These are phyloP conservation scores for Eucalyptus caleyi DNA, from an alignment of 345 rosid species.

Conservation along the genomic window DNA sequence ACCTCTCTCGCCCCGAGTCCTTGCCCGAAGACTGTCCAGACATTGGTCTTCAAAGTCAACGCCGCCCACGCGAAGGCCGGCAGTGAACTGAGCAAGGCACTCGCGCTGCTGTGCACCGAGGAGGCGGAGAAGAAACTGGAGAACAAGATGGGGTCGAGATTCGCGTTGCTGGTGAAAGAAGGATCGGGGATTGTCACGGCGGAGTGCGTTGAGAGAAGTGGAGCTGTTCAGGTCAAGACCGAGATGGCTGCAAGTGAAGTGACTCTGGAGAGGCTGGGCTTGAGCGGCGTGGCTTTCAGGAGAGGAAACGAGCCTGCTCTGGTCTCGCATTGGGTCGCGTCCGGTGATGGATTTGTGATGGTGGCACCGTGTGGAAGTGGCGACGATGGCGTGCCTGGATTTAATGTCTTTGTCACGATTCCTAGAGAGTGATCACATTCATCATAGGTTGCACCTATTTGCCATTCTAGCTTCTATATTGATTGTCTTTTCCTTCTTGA, in stretches of 20 bases:
- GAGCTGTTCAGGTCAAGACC: neutral
- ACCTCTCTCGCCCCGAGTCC: conserved; percentile 7
- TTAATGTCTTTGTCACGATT: conserved; percentile 20
- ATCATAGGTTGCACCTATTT: neutral
- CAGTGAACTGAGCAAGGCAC: neutral
- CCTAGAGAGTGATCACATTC: neutral
- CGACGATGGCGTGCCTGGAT: neutral
- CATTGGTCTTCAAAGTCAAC: conserved; percentile 11
- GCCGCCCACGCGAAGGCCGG: too few species aligned
- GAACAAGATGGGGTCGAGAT: neutral
- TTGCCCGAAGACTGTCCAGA: conserved; percentile 12
- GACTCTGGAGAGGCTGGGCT: conserved; percentile 25
- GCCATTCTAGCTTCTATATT: neutral
- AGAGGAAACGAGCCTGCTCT: conserved; percentile 12
- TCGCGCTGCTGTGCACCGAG: conserved; percentile 17
- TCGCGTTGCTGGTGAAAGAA: conserved; percentile 32
- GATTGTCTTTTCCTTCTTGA: neutral
- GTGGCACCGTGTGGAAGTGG: conserved; percentile 9
- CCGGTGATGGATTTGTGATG: conserved; percentile 24
- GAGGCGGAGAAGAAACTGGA: conserved; percentile 14
- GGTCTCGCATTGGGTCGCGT: conserved; percentile 46
- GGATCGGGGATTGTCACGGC: conserved; percentile 11
- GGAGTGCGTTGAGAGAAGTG: conserved; percentile 7
- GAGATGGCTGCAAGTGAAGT: neutral
- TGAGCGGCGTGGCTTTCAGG: conserved; percentile 13